Evolutionary conservation across 2,329 filamentous ascomycete species (phyloP).

Genomic region (Davidsoniella australis): DNA sequence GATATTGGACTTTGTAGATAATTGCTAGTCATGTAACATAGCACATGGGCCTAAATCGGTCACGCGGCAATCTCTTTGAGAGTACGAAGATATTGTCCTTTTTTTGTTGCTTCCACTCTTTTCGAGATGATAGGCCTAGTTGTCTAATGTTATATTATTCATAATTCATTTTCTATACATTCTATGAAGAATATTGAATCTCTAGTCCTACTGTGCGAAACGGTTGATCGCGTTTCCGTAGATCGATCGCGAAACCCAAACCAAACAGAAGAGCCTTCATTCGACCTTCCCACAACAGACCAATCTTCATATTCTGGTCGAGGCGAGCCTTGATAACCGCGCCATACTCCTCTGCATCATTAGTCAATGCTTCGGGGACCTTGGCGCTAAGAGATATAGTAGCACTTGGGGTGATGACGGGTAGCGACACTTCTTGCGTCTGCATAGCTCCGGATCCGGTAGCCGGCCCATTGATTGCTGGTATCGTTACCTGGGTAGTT

Average conservation of each 20-base stretch:
- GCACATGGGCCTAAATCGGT: not conserved
- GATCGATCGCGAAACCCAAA: conserved; percentile 69
- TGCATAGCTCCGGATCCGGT: not conserved
- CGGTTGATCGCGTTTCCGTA: conserved; percentile 57
- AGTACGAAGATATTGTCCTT: too few species aligned
- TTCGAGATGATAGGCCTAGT: not conserved
- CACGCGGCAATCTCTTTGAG: too few species aligned
- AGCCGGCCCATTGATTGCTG: not conserved
- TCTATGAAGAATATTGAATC: conserved; percentile 61
- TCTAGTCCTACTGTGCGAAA: conserved; percentile 63
- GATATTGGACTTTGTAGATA: too few species aligned
- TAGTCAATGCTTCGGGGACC: conserved; percentile 9
- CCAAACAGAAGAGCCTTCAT: conserved; percentile 88
- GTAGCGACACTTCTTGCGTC: not conserved
- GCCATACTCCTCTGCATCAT: conserved; percentile 43
- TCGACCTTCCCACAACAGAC: conserved; percentile 80
- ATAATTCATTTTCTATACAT: not conserved
- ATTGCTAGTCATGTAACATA: too few species aligned
- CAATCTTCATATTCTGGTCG: conserved; percentile 74
- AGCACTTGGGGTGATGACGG: not conserved
- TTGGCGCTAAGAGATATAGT: not conserved
- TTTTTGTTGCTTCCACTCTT: too few species aligned
- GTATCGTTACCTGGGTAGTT: not conserved
- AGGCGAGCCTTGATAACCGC: conserved; percentile 82
- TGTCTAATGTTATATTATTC: not conserved